Conservation (phyloP, 192 early-diverging fungal species). For the Coemansia sp. region DNA sequence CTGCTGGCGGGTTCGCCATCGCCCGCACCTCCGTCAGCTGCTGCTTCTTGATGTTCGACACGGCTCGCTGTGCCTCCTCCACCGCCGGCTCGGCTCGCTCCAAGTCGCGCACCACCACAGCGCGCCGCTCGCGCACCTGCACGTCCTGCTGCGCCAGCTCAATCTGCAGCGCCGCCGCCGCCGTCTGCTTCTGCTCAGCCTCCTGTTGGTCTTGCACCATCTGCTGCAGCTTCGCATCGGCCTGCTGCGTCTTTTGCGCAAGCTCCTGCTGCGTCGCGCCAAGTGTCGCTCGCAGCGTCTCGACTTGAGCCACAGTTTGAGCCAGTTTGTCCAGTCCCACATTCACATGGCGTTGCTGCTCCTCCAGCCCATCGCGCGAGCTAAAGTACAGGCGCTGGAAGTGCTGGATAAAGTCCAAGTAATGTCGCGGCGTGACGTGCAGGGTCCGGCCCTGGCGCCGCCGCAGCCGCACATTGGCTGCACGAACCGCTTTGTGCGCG, state of each 20-base stretch:
- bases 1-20: conserved; percentile 95
- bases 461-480: conserved; percentile 79
- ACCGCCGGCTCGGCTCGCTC: conserved; percentile 98
- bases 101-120: conserved; percentile 83
- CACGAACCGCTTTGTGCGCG: conserved; percentile 88
- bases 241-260: conserved; percentile 82
- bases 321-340: conserved; percentile 95
- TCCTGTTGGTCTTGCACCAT: conserved; percentile 94
- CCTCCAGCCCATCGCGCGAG: conserved; percentile 94
- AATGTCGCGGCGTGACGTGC: conserved; percentile 96
- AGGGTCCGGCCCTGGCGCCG: conserved; percentile 78
- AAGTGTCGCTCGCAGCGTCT: conserved; percentile 85
- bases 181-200: conserved; percentile 85
- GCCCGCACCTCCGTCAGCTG: conserved; percentile 94
- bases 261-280: conserved; percentile 84
- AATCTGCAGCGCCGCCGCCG: conserved; percentile 76
- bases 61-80: conserved; percentile 88
- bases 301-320: conserved; percentile 93
- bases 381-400: conserved; percentile 86
- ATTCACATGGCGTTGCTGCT: conserved; percentile 97
- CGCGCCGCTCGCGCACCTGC: conserved; percentile 74
- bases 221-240: conserved; percentile 92
- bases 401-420: conserved; percentile 95
- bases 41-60: conserved; percentile 93
- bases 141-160: conserved; percentile 72